These are phyloP conservation scores for Lecanicillium sp. DNA, from an alignment of 2,329 filamentous ascomycete genomes.

Conservation along the genomic window DNA sequence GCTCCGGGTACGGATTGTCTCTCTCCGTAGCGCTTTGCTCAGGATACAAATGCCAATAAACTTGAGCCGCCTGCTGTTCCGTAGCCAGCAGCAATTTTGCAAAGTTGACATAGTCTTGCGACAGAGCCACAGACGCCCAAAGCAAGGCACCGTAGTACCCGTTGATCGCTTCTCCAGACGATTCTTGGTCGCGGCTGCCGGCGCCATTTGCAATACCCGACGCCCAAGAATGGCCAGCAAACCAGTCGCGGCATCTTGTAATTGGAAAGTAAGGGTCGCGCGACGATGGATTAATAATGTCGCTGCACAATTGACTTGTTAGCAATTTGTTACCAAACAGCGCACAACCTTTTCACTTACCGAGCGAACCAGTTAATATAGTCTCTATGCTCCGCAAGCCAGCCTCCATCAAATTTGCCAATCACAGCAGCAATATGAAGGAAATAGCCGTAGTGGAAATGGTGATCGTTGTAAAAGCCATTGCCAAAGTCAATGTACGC, in stretches of 20 bases:
- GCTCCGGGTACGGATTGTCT: conserved; percentile 17
- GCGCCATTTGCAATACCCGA: conserved; percentile 17
- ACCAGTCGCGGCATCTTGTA: conserved; percentile 19
- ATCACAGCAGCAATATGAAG: conserved; percentile 17
- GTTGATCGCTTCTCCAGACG: conserved; percentile 17
- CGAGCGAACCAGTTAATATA: conserved; percentile 17
- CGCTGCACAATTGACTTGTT: conserved; percentile 5
- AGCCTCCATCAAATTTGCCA: conserved; percentile 14
- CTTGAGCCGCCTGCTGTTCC: conserved; percentile 14
- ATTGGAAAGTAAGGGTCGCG: conserved; percentile 18
- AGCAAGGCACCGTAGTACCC: conserved; percentile 17
- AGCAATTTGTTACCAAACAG: background rate
- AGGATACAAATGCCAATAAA: conserved; percentile 17
- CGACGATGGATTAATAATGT: conserved; percentile 17
- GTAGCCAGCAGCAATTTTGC: conserved; percentile 17
- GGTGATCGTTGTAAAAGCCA: conserved; percentile 20
- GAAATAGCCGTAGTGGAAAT: conserved; percentile 21
- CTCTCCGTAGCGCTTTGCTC: conserved; percentile 11
- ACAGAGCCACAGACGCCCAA: conserved; percentile 15
- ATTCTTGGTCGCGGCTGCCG: conserved; percentile 19
- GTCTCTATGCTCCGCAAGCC: conserved; percentile 15
- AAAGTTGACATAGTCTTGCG: conserved; percentile 15
- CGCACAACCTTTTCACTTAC: conserved; percentile 2
- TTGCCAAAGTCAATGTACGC: conserved; percentile 18
- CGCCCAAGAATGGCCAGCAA: conserved; percentile 20